Evolutionary conservation across 768 basidiomycete genomes (phyloP).

Genomic region (Flagelloscypha sp.): DNA sequence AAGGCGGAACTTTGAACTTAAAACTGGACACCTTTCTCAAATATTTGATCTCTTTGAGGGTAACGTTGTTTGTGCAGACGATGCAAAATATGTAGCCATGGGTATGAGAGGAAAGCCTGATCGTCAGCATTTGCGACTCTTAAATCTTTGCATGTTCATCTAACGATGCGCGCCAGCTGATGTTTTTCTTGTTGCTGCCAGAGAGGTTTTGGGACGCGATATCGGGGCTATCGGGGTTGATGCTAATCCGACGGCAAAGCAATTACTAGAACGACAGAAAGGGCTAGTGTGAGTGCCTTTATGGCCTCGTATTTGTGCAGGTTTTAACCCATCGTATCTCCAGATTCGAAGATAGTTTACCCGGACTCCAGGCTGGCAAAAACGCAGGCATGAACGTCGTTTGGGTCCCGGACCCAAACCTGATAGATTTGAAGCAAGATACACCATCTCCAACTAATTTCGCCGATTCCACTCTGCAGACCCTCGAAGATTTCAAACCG

Average conservation of each 20-base stretch:
- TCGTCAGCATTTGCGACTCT: too few relatives aligned
- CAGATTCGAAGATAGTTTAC: constrained; percentile 79
- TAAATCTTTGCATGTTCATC: too few relatives aligned
- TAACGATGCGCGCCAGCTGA: too few relatives aligned
- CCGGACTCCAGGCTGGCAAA: constrained; percentile 73
- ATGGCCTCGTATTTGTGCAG: too few relatives aligned
- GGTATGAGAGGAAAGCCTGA: constrained; percentile 65
- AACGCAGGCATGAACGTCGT: constrained; percentile 82
- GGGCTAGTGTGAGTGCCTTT: too few relatives aligned
- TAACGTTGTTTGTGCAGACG: constrained; percentile 67
- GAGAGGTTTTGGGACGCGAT: constrained; percentile 41
- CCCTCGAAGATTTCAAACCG: constrained; percentile 68
- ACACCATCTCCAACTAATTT: too few relatives aligned
- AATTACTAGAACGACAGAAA: constrained; percentile 41
- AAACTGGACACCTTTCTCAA: constrained; percentile 53
- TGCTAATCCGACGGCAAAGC: constrained; percentile 21
- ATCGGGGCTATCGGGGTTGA: constrained; percentile 40
- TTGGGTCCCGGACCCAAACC: constrained; percentile 76
- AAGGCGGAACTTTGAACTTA: constrained; percentile 56
- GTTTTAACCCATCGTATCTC: too few relatives aligned
- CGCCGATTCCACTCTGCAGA: constrained; percentile 53
- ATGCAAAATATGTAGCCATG: constrained; percentile 33
- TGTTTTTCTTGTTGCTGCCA: constrained; percentile 70
- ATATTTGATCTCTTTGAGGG: constrained; percentile 56
- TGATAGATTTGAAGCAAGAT: constrained; percentile 43